phyloP scores from a whole-genome alignment of 805 yeast genomes.

The Saccharomycopsis lassenensis region DNA sequence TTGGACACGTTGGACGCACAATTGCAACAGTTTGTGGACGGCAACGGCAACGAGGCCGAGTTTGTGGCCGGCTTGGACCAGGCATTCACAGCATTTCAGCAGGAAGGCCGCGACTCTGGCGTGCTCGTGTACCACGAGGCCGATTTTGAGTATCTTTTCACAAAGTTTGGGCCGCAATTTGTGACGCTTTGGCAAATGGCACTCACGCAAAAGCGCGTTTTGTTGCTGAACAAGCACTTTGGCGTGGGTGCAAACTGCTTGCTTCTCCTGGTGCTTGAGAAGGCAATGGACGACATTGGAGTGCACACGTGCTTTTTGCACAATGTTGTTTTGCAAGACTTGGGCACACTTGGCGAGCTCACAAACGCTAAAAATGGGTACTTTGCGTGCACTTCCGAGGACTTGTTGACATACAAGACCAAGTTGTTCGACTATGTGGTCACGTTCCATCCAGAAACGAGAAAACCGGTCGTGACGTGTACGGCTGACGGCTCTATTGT shows the following conservation, averaged over 20 bases:
- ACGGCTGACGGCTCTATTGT: no score
- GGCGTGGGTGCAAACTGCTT: no score
- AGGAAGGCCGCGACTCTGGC: no score
- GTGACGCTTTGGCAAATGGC: no score
- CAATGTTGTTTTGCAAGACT: conserved; percentile 3
- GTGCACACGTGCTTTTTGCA: no score
- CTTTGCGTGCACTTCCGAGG: conserved; percentile 6
- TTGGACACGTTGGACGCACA: background rate
- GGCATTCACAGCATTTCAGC: background rate
- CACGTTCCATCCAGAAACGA: conserved; percentile 3
- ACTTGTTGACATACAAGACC: conserved; percentile 1
- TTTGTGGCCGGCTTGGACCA: background rate
- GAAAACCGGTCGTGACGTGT: background rate
- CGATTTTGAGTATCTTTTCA: no score
- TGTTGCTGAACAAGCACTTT: no score
- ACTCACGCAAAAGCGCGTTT: no score
- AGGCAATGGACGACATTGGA: no score
- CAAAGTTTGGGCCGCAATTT: no score
- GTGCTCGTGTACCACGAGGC: no score
- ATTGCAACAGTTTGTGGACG: conserved; percentile 1
- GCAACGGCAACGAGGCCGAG: background rate
- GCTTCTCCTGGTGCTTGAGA: no score
- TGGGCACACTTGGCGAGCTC: background rate
- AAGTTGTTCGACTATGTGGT: conserved; percentile 4
- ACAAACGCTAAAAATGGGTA: background rate